These are phyloP conservation scores for Kodamaea alishanica DNA, from an alignment of 1,139 yeast genomes.

Conservation along the genomic window DNA sequence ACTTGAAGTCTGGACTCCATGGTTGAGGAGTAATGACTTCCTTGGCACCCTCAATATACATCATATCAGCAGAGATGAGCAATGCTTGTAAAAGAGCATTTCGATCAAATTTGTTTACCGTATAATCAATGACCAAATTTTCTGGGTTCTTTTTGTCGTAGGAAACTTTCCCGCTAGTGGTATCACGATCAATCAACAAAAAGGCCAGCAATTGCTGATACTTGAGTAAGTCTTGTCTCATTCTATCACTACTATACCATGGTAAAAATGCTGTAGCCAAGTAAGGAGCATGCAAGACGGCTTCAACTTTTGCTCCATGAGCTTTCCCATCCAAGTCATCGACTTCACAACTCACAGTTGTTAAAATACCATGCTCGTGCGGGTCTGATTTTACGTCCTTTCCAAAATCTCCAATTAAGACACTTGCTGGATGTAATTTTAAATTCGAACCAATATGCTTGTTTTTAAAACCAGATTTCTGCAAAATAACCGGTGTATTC, in stretches of 20 bases:
- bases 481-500: slow-evolving; percentile 49
- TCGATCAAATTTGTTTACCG: slow-evolving; percentile 40
- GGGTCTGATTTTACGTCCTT: slow-evolving; percentile 33
- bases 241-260: slow-evolving; percentile 38
- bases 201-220: slow-evolving; percentile 41
- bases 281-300: slow-evolving; percentile 47
- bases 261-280: slow-evolving; percentile 40
- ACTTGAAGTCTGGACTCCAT: slow-evolving; percentile 38
- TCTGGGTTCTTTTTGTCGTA: slow-evolving; percentile 36
- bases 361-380: slow-evolving; percentile 45
- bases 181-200: slow-evolving; percentile 50
- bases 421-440: slow-evolving; percentile 51
- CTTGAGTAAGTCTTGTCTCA: slow-evolving; percentile 33
- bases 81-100: slow-evolving; percentile 40
- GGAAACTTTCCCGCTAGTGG: slow-evolving; percentile 39
- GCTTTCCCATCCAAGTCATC: slow-evolving; percentile 54
- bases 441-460: slow-evolving; percentile 52
- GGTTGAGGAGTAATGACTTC: slow-evolving; percentile 41
- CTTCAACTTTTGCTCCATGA: slow-evolving; percentile 57
- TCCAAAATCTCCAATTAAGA: slow-evolving; percentile 43
- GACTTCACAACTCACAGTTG: slow-evolving; percentile 47
- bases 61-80: slow-evolving; percentile 43
- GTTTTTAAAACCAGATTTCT: slow-evolving; percentile 52
- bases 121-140: slow-evolving; percentile 38
- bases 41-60: slow-evolving; percentile 50